phyloP scores from a whole-genome alignment of 148 eudicot genomes.

The Diospyros kaki region DNA sequence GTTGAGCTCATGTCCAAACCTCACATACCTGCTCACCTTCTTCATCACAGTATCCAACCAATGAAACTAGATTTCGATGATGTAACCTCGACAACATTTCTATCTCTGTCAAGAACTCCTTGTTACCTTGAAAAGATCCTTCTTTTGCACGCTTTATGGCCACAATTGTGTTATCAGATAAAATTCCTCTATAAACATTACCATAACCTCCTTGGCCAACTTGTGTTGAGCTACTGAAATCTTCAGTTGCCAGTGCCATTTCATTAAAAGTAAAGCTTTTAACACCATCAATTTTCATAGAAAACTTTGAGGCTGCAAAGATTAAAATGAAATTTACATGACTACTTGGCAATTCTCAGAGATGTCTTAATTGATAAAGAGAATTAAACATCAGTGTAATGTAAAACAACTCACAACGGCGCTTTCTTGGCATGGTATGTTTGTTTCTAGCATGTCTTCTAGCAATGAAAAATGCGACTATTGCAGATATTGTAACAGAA shows the following conservation, averaged over 20 bases:
- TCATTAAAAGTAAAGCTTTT: constrained; percentile 68
- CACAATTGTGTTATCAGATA: constrained; percentile 47
- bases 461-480: constrained; percentile 34
- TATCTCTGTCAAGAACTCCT: constrained; percentile 88
- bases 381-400: neutral
- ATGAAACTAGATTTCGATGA: constrained; percentile 78
- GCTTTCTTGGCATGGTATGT: constrained; percentile 29
- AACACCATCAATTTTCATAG: constrained; percentile 75
- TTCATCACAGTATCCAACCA: constrained; percentile 79
- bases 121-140: constrained; percentile 83
- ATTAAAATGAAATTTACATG: constrained; percentile 1
- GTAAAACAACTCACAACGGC: constrained; percentile 41
- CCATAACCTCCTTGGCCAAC: constrained; percentile 97
- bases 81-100: constrained; percentile 80
- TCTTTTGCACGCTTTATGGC: constrained; percentile 87
- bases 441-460: constrained; percentile 34
- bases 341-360: neutral
- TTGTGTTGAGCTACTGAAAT: constrained; percentile 49
- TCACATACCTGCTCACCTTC: constrained; percentile 65
- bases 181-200: constrained; percentile 67
- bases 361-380: neutral
- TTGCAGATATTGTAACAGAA: constrained; percentile 35
- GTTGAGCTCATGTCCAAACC: neutral
- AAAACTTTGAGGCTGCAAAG: constrained; percentile 57
- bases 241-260: constrained; percentile 58